These are phyloP conservation scores for Aphanomyces cochlioides DNA, from an alignment of 352 stramenopile genomes.

Conservation along the genomic window DNA sequence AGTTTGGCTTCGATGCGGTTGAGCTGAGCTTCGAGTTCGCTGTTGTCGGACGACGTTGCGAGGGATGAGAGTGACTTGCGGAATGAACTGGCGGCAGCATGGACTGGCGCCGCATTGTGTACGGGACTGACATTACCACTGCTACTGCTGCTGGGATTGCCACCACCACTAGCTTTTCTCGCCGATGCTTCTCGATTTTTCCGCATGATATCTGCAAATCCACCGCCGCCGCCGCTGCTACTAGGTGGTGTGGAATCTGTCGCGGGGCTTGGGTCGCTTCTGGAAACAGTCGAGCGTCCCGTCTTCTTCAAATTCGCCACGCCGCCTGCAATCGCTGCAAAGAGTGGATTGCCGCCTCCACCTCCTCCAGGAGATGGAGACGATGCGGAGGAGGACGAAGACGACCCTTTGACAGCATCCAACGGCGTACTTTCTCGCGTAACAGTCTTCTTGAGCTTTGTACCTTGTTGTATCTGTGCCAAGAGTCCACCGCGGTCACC, in stretches of 20 bases:
- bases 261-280: slow-evolving; percentile 11
- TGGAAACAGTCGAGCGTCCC: slow-evolving; percentile 5
- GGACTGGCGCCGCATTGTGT: slow-evolving; percentile 10
- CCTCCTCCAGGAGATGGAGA: slow-evolving; percentile 21
- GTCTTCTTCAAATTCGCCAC: slow-evolving; percentile 25
- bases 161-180: slow-evolving; percentile 36
- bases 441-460: slow-evolving; percentile 70
- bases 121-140: slow-evolving; percentile 17
- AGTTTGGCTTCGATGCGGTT: slow-evolving; percentile 79
- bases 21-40: slow-evolving; percentile 56
- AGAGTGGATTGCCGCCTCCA: slow-evolving; percentile 29
- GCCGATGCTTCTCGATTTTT: slow-evolving; percentile 83
- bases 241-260: neutral
- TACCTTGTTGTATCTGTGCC: slow-evolving; percentile 66
- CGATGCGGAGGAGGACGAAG: slow-evolving; percentile 2
- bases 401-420: slow-evolving; percentile 35
- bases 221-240: slow-evolving; percentile 39
- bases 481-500: slow-evolving; percentile 51
- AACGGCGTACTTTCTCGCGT: slow-evolving; percentile 69
- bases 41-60: neutral
- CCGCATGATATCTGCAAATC: slow-evolving; percentile 87
- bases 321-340: slow-evolving; percentile 24
- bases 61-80: slow-evolving; percentile 12
- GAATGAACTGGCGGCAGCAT: slow-evolving; percentile 42
- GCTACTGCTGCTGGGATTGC: slow-evolving; percentile 28